These are phyloP conservation scores for Irpex sp. DNA, from an alignment of 1,284 basidiomycete species.

Conservation along the genomic window DNA sequence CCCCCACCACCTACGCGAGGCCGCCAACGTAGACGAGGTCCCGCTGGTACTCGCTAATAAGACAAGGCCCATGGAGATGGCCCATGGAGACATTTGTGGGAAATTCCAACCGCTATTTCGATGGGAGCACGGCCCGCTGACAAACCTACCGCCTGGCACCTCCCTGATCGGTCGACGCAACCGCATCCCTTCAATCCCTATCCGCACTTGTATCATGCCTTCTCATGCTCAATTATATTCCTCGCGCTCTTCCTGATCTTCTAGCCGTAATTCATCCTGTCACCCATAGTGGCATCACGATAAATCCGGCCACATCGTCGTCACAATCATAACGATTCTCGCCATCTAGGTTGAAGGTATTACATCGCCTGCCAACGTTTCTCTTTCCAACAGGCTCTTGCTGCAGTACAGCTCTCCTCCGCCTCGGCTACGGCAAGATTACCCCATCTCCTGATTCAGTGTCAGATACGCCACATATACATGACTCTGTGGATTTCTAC, in stretches of 20 bases:
- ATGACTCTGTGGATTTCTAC: background rate
- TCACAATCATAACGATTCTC: background rate
- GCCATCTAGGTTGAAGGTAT: background rate
- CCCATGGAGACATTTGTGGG: background rate
- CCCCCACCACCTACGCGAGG: background rate
- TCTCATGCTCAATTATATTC: background rate
- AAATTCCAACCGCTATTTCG: constrained; percentile 1
- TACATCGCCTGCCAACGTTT: too few species aligned
- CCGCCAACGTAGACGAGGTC: background rate
- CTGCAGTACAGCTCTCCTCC: too few species aligned
- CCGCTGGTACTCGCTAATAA: background rate
- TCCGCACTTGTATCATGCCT: background rate
- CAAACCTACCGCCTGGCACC: background rate
- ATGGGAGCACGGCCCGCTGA: background rate
- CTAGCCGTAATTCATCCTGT: background rate
- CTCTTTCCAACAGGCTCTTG: too few species aligned
- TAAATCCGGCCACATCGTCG: background rate
- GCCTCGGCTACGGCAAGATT: background rate
- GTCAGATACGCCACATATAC: constrained; percentile 8
- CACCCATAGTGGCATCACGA: background rate
- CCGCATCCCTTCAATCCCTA: background rate
- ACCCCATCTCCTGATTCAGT: background rate
- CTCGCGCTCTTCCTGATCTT: background rate
- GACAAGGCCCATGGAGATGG: background rate
- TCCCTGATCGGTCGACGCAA: background rate